phyloP scores from a whole-genome alignment of 495 filamentous ascomycete species.

The Arthonia radiata region DNA sequence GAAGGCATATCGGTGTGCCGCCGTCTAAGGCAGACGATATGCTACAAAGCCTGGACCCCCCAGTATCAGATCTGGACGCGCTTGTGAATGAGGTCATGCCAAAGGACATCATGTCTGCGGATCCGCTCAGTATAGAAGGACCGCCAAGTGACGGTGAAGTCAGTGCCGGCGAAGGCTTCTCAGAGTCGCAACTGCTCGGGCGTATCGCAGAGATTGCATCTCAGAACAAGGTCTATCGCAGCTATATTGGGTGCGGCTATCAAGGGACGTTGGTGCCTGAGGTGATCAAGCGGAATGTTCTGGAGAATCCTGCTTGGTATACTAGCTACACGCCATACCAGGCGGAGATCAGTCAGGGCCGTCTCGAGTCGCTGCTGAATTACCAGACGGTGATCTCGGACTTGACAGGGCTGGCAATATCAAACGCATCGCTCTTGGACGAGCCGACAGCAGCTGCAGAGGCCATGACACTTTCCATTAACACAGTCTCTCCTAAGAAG shows the following conservation, averaged over 20 bases:
- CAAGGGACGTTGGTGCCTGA: slow-evolving; percentile 64
- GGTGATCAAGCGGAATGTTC: slow-evolving; percentile 81
- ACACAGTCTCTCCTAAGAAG: slow-evolving; percentile 41
- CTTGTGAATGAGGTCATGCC: slow-evolving; percentile 80
- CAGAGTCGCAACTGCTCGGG: slow-evolving; percentile 44
- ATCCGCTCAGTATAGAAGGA: slow-evolving; percentile 27
- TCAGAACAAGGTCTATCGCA: slow-evolving; percentile 34
- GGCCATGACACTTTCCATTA: slow-evolving; percentile 88
- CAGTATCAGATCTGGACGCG: slow-evolving; percentile 47
- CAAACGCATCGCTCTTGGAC: slow-evolving; percentile 86
- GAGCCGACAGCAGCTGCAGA: slow-evolving; percentile 89
- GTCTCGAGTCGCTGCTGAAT: slow-evolving; percentile 75
- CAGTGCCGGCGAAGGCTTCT: slow-evolving; percentile 18
- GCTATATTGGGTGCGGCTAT: slow-evolving; percentile 76
- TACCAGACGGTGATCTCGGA: slow-evolving; percentile 91
- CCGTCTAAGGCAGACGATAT: slow-evolving; percentile 45
- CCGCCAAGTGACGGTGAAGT: slow-evolving; percentile 13
- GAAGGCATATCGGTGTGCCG: slow-evolving; percentile 87
- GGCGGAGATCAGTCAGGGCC: slow-evolving; percentile 83
- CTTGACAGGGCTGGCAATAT: slow-evolving; percentile 65
- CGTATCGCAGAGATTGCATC: slow-evolving; percentile 36
- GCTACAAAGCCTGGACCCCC: slow-evolving; percentile 59
- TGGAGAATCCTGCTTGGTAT: slow-evolving; percentile 94
- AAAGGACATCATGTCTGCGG: slow-evolving; percentile 49
- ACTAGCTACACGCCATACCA: slow-evolving; percentile 98